Evolutionary conservation across 148 eudicot species (phyloP).

Genomic region (Chenopodium album): DNA sequence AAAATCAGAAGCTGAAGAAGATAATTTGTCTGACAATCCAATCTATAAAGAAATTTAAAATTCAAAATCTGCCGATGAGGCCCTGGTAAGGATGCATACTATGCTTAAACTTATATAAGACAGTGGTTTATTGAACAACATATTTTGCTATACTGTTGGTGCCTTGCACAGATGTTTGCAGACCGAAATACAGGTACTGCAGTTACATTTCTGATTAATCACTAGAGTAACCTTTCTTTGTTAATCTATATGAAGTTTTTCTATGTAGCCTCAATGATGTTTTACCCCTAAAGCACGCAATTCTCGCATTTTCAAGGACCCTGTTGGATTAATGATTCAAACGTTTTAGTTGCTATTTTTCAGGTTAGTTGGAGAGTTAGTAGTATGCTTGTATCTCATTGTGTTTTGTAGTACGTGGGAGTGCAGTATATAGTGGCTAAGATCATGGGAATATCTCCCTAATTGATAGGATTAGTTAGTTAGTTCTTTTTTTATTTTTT

Average conservation of each 20-base stretch:
- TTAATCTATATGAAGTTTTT: neutral
- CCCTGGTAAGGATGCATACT: constrained; percentile 42
- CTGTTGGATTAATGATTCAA: constrained; percentile 8
- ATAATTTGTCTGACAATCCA: constrained; percentile 58
- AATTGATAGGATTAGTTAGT: too few species aligned
- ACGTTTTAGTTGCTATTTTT: too few species aligned
- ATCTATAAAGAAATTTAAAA: constrained; percentile 72
- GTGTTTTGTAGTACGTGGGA: too few species aligned
- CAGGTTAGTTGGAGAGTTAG: too few species aligned
- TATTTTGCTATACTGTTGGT: constrained; percentile 82
- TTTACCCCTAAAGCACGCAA: constrained; percentile 39
- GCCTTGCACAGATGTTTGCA: constrained; percentile 88
- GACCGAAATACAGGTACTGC: constrained; percentile 79
- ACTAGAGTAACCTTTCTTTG: neutral
- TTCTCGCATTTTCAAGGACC: constrained; percentile 77
- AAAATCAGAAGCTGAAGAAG: constrained; percentile 29
- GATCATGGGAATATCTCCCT: too few species aligned
- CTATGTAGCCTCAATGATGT: neutral
- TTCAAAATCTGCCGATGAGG: constrained; percentile 71
- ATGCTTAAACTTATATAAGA: too few species aligned
- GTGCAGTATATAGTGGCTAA: too few species aligned
- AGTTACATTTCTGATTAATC: neutral
- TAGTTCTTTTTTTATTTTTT: too few species aligned
- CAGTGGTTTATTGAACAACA: neutral
- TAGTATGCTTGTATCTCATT: too few species aligned